A percentile compares a stretch with the other conserved stretches of the same genome.
phyloP scores from a whole-genome alignment of 148 eudicot genomes.

The Rhododendron griersonianum region DNA sequence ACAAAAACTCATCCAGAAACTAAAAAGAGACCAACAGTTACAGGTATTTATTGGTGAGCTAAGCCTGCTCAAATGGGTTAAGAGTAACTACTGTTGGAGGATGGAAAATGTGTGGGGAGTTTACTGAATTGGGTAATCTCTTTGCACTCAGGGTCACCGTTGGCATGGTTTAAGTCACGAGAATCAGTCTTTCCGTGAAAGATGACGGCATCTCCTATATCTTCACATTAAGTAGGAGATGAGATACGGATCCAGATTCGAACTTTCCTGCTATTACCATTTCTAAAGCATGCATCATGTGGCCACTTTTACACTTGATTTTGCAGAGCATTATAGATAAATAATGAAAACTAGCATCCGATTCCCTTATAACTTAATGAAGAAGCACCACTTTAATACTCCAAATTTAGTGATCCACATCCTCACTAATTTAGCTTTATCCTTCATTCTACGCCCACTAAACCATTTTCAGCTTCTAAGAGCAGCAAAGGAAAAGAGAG shows the following conservation, averaged over 20 bases:
- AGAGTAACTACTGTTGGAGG: not conserved
- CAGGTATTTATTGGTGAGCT: not conserved
- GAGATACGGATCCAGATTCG: not conserved
- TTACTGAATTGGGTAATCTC: not conserved
- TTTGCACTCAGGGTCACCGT: not conserved
- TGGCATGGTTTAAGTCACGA: not conserved
- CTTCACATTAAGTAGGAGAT: not conserved
- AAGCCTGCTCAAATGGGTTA: not conserved
- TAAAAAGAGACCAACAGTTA: not conserved
- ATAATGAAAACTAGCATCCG: not conserved
- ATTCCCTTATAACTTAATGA: not conserved
- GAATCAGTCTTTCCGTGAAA: not conserved
- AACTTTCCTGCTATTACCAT: not conserved
- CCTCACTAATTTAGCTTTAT: not conserved
- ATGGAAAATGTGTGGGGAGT: not conserved
- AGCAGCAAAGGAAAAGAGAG: constrained; percentile 3
- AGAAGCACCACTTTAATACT: not conserved
- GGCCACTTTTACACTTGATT: not conserved
- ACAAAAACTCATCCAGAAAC: not conserved
- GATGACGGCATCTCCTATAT: not conserved
- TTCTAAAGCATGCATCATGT: not conserved
- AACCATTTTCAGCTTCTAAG: not conserved
- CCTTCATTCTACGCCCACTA: not conserved
- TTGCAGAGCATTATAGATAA: not conserved
- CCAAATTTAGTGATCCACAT: not conserved